Base-by-base conservation (phyloP, 495 filamentous ascomycete genomes). In the Penicillium dipodomyicola region DNA sequence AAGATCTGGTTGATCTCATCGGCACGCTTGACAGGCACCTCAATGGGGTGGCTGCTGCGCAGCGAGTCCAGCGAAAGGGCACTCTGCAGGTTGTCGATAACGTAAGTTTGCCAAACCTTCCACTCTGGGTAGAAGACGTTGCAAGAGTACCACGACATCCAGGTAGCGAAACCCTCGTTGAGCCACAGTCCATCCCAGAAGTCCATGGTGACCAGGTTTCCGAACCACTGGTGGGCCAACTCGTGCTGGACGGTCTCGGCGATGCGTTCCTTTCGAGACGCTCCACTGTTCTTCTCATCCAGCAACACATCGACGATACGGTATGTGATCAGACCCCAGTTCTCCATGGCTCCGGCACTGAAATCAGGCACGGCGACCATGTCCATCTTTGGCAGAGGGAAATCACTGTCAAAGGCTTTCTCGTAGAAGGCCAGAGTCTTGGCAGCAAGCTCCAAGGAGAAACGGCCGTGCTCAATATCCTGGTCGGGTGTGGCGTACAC, bases 181-280 rank as follows among this genome's bases (percentile, higher is more conserved):
- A 98, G 85, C 94, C 94, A 98, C 29, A 98, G 77, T 30, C 91
- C 93, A 73, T 97, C 92, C 94, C 94, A 98, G 83, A 94, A 98
- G 72, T 97, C 93, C 94, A 98, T 98, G 40, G 94, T 98, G 43
- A 98, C 94, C 56, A 98, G 78, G 73, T 98, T 97, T 57, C 94
- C 94, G 64, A 98, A 97, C 94, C 94, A 98, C 73, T 98, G 94
- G 76, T 98, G 94, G 42, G 94, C 94, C 65, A 98, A 77, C 69
- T 98, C 94, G 75, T 98, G 94, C 80, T 95, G 91, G 19, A 97
- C 94, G 40, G 91, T 88, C 68, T 97, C 91, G 47, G 94, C 92
- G 63, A 97, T 87, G 39, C 92, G 85, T 78, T 96, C 88, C 74
- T 95, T 96, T 49, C 86, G 86, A n/a, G 87, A 86, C n/a, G 93